A percentile compares a stretch with the other conserved stretches of the same genome.
Conservation (phyloP, 768 basidiomycete species). For the Podaxis sp. region DNA sequence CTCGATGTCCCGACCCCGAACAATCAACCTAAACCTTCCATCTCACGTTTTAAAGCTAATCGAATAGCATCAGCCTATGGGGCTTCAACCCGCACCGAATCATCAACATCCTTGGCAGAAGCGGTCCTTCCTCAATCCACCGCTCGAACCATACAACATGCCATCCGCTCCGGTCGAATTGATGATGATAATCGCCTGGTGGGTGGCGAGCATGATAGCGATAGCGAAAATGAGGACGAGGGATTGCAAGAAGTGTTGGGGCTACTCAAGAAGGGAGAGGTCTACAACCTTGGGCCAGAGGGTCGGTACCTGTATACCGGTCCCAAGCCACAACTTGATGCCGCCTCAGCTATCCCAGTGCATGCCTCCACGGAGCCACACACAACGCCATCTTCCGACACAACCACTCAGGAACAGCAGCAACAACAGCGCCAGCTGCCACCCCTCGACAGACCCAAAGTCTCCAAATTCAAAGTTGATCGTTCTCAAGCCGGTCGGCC, state of each 20-base stretch:
- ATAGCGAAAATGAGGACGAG: constrained; percentile 50
- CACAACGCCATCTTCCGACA: neutral
- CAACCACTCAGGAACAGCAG: neutral
- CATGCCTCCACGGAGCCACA: neutral
- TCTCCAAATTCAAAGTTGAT: constrained; percentile 48
- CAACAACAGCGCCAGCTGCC: constrained; percentile 14
- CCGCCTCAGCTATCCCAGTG: neutral
- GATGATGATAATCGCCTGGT: constrained; percentile 44
- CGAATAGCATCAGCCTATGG: constrained; percentile 47
- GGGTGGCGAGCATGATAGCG: constrained; percentile 51
- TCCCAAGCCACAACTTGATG: constrained; percentile 13
- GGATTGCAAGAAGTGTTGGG: constrained; percentile 46
- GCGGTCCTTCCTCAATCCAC: constrained; percentile 40
- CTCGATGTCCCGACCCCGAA: constrained; percentile 35
- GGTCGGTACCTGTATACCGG: constrained; percentile 27
- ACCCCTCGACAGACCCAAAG: constrained; percentile 32
- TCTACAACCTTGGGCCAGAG: constrained; percentile 52
- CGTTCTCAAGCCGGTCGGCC: constrained; percentile 28
- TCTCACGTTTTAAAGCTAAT: constrained; percentile 65
- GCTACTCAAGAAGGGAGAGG: constrained; percentile 43
- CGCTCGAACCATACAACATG: constrained; percentile 43
- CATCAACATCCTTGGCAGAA: constrained; percentile 34
- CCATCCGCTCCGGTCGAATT: constrained; percentile 54
- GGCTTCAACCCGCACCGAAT: constrained; percentile 26
- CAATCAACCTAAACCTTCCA: constrained; percentile 38